Conservation (phyloP, 1,139 yeast genomes). For the Suhomyces choctaworum region DNA sequence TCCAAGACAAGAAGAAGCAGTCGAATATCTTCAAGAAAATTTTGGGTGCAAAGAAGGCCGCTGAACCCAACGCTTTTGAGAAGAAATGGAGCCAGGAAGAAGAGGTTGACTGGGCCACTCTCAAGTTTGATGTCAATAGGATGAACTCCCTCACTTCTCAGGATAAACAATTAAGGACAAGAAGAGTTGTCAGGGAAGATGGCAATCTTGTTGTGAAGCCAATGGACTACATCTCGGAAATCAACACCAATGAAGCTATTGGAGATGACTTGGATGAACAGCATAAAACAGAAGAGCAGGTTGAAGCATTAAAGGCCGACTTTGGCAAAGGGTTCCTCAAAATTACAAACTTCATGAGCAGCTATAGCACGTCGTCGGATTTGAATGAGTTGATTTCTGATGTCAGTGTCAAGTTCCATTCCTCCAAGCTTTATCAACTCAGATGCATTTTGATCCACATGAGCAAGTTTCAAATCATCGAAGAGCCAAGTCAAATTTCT, state of each 20-base stretch:
- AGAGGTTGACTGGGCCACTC: slow-evolving; percentile 43
- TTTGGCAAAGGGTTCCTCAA: slow-evolving; percentile 19
- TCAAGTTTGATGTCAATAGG: slow-evolving; percentile 63
- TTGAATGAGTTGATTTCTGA: slow-evolving; percentile 49
- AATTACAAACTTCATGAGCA: slow-evolving; percentile 35
- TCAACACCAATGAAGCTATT: slow-evolving; percentile 42
- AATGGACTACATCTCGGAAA: slow-evolving; percentile 58
- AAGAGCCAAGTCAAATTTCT: slow-evolving; percentile 38
- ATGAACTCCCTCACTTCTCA: slow-evolving; percentile 70
- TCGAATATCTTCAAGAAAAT: slow-evolving; percentile 58
- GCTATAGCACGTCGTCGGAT: slow-evolving; percentile 33
- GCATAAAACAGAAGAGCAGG: slow-evolving; percentile 21
- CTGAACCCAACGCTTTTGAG: slow-evolving; percentile 35
- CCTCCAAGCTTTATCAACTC: slow-evolving; percentile 37
- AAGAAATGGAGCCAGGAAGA: slow-evolving; percentile 34
- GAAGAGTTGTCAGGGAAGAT: slow-evolving; percentile 66
- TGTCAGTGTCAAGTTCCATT: slow-evolving; percentile 41
- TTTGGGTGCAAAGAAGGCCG: slow-evolving; percentile 33
- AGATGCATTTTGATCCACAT: slow-evolving; percentile 44
- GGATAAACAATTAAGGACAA: slow-evolving; percentile 70
- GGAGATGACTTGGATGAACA: slow-evolving; percentile 20
- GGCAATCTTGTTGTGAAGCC: slow-evolving; percentile 70
- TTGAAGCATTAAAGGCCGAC: slow-evolving; percentile 15
- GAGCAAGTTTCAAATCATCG: slow-evolving; percentile 41
- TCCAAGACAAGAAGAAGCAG: slow-evolving; percentile 48